Evolutionary conservation across 768 basidiomycete species (phyloP).

Genomic region (Pilatotrama ljubarskyi): DNA sequence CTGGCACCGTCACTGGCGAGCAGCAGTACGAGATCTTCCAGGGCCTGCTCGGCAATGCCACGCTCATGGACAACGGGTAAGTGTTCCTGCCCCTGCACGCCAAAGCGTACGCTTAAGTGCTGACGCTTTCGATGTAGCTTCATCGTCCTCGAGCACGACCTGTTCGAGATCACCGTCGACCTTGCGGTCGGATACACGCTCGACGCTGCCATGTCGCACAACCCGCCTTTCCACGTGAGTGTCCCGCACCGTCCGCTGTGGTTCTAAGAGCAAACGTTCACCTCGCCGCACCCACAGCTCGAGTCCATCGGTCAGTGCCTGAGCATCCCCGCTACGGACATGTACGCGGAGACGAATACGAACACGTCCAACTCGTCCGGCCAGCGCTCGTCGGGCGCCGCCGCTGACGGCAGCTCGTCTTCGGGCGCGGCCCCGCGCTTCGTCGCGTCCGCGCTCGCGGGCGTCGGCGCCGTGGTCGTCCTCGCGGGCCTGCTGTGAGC

Average conservation of each 20-base stretch:
- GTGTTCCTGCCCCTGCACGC: constrained; percentile 12
- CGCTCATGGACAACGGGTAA: constrained; percentile 59
- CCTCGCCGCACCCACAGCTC: constrained; percentile 40
- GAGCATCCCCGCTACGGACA: constrained; percentile 57
- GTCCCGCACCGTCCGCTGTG: no score
- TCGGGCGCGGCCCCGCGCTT: background rate
- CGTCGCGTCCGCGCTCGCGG: constrained; percentile 5
- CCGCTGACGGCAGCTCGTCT: background rate
- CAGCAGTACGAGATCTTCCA: constrained; percentile 70
- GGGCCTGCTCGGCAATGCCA: constrained; percentile 69
- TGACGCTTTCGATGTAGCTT: constrained; percentile 49
- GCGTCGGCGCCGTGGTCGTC: constrained; percentile 8
- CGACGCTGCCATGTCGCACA: constrained; percentile 66
- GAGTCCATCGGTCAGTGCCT: constrained; percentile 80
- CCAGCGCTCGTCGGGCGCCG: constrained; percentile 4
- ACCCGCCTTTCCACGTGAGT: constrained; percentile 64
- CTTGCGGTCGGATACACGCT: constrained; percentile 88
- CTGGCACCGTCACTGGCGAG: constrained; percentile 66
- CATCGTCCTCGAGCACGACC: constrained; percentile 87
- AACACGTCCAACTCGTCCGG: constrained; percentile 28
- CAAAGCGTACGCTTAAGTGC: background rate
- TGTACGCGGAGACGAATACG: constrained; percentile 82
- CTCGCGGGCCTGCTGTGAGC: constrained; percentile 9
- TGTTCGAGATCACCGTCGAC: constrained; percentile 83
- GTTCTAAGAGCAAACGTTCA: background rate